phyloP scores from a whole-genome alignment of 78 protist genomes.

The Dictyostelium intermedium region DNA sequence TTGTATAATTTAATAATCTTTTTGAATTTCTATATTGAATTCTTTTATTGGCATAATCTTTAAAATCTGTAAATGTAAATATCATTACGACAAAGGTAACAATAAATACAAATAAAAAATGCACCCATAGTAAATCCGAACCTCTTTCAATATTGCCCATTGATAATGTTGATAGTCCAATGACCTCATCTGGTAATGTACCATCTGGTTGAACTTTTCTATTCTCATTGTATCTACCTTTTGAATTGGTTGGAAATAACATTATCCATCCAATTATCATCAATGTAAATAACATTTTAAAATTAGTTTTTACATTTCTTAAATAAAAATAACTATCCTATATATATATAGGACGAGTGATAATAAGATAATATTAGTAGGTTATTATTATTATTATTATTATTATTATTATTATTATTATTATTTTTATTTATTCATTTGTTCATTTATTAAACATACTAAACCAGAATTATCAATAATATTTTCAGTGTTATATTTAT shows the following conservation, averaged over 20 bases:
- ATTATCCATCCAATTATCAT: neutral
- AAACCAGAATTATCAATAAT: conserved; percentile 26
- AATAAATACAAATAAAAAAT: neutral
- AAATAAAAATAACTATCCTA: conserved; percentile 31
- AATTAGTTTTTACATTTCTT: neutral
- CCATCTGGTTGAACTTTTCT: neutral
- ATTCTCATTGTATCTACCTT: conserved; percentile 4
- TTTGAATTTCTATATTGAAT: neutral
- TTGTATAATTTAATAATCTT: neutral
- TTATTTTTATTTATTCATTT: neutral
- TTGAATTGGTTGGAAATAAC: conserved; percentile 11
- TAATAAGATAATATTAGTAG: neutral
- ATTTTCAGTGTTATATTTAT: neutral
- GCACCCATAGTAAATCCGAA: conserved; percentile 2
- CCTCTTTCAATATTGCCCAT: conserved; percentile 24
- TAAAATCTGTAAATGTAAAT: neutral
- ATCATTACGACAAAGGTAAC: neutral
- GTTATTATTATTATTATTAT: neutral
- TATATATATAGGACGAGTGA: neutral
- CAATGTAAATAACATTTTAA: neutral
- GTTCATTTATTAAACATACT: neutral
- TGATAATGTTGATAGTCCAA: neutral
- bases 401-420: neutral
- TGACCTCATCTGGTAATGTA: neutral
- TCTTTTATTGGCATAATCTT: neutral